Evolutionary conservation across 1,284 basidiomycete species (phyloP).

Genomic region (Moesziomyces parantarcticus): DNA sequence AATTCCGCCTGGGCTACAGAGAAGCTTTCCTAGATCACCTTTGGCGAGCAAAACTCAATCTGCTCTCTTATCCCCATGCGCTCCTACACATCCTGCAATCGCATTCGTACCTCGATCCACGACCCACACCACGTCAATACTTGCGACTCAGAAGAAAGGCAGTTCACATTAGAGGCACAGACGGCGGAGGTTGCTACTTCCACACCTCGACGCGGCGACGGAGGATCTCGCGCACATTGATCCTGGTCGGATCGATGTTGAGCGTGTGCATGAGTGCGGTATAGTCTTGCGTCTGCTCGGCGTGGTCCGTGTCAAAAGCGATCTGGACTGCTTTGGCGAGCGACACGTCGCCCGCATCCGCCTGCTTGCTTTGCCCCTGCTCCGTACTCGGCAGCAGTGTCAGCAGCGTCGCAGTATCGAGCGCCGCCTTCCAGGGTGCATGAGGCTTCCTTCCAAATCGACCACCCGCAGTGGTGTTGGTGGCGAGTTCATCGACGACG

Average conservation of each 20-base stretch:
- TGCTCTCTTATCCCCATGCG: neutral
- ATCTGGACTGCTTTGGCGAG: slow-evolving; percentile 31
- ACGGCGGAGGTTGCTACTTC: slow-evolving; percentile 15
- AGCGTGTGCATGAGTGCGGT: slow-evolving; percentile 10
- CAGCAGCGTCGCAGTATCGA: slow-evolving; percentile 26
- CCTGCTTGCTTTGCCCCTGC: too few species aligned
- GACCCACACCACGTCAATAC: too few species aligned
- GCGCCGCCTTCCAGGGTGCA: slow-evolving; percentile 37
- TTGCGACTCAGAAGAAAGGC: too few species aligned
- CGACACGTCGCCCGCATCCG: slow-evolving; percentile 1
- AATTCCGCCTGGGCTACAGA: slow-evolving; percentile 65
- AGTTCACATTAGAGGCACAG: neutral
- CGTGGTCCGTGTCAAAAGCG: slow-evolving; percentile 21
- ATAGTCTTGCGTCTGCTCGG: slow-evolving; percentile 8
- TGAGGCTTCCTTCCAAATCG: slow-evolving; percentile 52
- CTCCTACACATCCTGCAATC: neutral
- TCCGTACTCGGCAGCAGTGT: slow-evolving; percentile 8
- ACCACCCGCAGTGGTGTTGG: neutral
- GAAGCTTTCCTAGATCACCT: slow-evolving; percentile 23
- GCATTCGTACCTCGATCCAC: neutral
- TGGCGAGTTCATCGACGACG: slow-evolving; percentile 40
- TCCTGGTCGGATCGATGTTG: slow-evolving; percentile 15
- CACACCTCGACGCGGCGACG: slow-evolving; percentile 35
- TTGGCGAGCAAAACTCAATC: too few species aligned
- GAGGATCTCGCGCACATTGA: slow-evolving; percentile 36